These are phyloP conservation scores for Protoeuglena noctilucae DNA, from an alignment of 139 green algal genomes.

Conservation along the genomic window DNA sequence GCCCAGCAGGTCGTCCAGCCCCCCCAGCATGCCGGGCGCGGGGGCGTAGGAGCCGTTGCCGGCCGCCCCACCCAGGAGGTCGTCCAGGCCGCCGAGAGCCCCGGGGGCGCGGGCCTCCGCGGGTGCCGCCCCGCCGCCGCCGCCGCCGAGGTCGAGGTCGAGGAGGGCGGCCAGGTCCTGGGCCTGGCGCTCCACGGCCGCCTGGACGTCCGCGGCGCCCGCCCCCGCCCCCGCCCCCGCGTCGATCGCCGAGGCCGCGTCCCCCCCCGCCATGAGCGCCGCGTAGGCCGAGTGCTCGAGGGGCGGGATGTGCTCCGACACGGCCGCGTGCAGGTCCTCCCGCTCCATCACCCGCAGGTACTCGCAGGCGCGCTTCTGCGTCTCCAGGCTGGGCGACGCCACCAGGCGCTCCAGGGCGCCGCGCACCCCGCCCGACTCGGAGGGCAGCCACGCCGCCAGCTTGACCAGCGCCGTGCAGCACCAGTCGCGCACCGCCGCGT, in stretches of 20 bases:
- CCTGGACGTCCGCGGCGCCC: slow-evolving; percentile 1
- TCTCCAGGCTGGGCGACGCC: slow-evolving; percentile 44
- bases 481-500: not conserved
- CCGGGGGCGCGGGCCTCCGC: not conserved
- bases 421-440: slow-evolving; percentile 16
- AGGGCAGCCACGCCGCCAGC: not conserved
- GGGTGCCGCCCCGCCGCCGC: slow-evolving; percentile 3
- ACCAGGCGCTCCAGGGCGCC: slow-evolving; percentile 33
- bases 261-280: slow-evolving; percentile 5
- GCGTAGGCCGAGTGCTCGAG: slow-evolving; percentile 34
- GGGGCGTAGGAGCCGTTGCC: not conserved
- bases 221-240: not conserved
- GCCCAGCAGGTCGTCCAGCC: slow-evolving; percentile 17
- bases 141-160: slow-evolving; percentile 18
- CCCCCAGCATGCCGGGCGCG: not conserved
- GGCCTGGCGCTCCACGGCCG: no score
- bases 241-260: slow-evolving; percentile 1
- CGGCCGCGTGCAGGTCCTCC: slow-evolving; percentile 1
- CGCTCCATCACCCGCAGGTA: slow-evolving; percentile 45
- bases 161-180: slow-evolving; percentile 31
- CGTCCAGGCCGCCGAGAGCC: slow-evolving; percentile 12
- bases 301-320: slow-evolving; percentile 85
- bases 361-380: slow-evolving; percentile 56
- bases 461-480: not conserved
- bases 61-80: slow-evolving; percentile 22